Evolutionary conservation across 1,284 basidiomycete species (phyloP), one percentile per base, ranked within the genome.

Genomic region (Fomitiporia mediterranea): DNA sequence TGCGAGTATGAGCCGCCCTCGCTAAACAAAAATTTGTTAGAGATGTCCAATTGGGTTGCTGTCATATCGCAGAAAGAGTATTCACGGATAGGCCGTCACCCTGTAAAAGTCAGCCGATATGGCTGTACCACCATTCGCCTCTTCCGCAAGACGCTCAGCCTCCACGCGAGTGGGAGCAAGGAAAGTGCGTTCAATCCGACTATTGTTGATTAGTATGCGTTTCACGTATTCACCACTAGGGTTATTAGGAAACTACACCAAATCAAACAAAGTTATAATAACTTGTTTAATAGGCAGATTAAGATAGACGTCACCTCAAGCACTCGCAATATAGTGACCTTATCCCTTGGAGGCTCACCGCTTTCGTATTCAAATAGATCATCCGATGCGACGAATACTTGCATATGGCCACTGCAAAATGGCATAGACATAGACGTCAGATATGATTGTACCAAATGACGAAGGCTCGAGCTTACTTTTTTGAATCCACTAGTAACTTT

Each of bases 321-420:
- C n/a, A 87, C 89, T 21, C 93, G 87, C 28, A 96, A 75, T 27
- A 96, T 79, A 2, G 95, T 98, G 8, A 83, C 70, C 51, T 86
- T 74, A 21, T 77, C 64, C 9, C 70, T 62, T 23, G 79, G 75
- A 17, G 86, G 83, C 68, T 92, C 85, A 52, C 91, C 87, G 1
- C 63, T 58, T 42, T 77, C 78, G 64, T 81, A 95, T 65, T 94
- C 89, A 66, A 92, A 94, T 23, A 86, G 57, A 66, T 96, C 93
- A 28, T 77, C 82, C 53, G 81, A 74, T 32, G 80, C 77, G 46
- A 86, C 82, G 60, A 90, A 77, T 59, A 94, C 81, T 2, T 73
- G 72, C 15, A 72, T 74, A 15, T 77, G 62, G 13, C 60, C 59
- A 64, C 76, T 76, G 53, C 11, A 32, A 64, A 56, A n/a, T n/a